Percentiles rank a stretch among this genome's conserved stretches.
Evolutionary conservation across 2,329 filamentous ascomycete species (phyloP).

Genomic region (Calonectria crousiana): DNA sequence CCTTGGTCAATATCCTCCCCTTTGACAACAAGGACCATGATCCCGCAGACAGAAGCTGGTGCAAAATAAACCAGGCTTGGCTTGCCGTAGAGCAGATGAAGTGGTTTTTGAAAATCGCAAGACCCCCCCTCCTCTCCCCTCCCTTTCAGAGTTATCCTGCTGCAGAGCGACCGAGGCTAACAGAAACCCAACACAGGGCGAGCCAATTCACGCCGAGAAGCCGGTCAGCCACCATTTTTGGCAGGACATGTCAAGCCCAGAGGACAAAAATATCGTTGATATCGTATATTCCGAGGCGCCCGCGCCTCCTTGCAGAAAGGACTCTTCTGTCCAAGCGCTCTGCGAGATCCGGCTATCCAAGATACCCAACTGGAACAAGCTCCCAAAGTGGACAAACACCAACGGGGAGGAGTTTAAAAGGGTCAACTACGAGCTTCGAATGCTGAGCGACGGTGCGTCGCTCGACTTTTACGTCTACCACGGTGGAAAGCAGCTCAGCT

Average conservation of each 20-base stretch:
- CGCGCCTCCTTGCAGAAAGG: slow-evolving; percentile 20
- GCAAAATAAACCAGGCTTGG: slow-evolving; percentile 11
- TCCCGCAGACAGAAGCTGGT: slow-evolving; percentile 34
- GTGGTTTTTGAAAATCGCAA: slow-evolving; percentile 47
- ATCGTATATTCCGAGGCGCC: slow-evolving; percentile 29
- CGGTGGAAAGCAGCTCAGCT: slow-evolving; percentile 34
- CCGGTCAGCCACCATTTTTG: slow-evolving; percentile 25
- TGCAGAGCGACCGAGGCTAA: neutral
- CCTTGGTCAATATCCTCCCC: slow-evolving; percentile 14
- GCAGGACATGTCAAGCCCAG: slow-evolving; percentile 9
- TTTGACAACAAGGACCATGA: slow-evolving; percentile 36
- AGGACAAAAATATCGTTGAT: slow-evolving; percentile 10
- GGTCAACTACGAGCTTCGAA: slow-evolving; percentile 39
- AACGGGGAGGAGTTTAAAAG: slow-evolving; percentile 17
- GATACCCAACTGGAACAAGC: slow-evolving; percentile 21
- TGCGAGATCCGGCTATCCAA: slow-evolving; percentile 34
- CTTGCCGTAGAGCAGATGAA: slow-evolving; percentile 41
- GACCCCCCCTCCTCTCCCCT: neutral
- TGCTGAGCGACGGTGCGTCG: slow-evolving; percentile 39
- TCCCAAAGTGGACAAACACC: slow-evolving; percentile 34
- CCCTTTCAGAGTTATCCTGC: neutral
- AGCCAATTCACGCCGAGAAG: slow-evolving; percentile 26
- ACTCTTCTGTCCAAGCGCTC: slow-evolving; percentile 29
- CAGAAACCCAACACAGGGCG: slow-evolving; percentile 13
- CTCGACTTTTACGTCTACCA: slow-evolving; percentile 42